Percentiles rank a stretch among this genome's conserved stretches.
Conservation (phyloP, 2,329 filamentous ascomycete species). For the Sporothrix euskadiensis region DNA sequence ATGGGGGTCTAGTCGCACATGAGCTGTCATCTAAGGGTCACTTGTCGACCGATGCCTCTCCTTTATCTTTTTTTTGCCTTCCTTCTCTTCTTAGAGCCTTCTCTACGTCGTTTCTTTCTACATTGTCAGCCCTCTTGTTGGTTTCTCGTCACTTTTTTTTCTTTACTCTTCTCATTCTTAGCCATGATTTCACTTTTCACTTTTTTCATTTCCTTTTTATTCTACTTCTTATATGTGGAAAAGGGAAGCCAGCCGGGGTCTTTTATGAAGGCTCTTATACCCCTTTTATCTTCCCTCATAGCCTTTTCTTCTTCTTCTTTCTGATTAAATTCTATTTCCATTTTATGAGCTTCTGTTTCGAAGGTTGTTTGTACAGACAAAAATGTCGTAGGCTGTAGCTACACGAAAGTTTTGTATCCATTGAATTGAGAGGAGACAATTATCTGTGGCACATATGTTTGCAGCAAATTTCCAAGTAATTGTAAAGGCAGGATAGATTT, state of each 20-base stretch:
- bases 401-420: no score
- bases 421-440: no score
- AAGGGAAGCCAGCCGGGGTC: constrained; percentile 1
- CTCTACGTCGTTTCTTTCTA: not conserved
- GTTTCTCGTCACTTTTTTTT: not conserved
- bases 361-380: no score
- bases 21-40: not conserved
- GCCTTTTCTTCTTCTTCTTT: not conserved
- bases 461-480: no score
- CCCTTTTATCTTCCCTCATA: not conserved
- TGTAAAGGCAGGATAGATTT: not conserved
- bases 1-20: not conserved
- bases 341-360: not conserved
- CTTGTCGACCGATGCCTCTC: not conserved
- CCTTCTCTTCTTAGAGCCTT: not conserved
- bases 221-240: not conserved
- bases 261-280: constrained; percentile 20
- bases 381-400: no score
- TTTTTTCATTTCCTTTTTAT: not conserved
- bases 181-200: not conserved
- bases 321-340: not conserved
- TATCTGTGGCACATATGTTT: not conserved
- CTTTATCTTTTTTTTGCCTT: not conserved
- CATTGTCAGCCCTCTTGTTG: not conserved
- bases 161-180: not conserved